Evolutionary conservation across 257 asterid genomes (phyloP), one percentile per base, ranked within the genome.

Genomic region (Solanum virginianum): DNA sequence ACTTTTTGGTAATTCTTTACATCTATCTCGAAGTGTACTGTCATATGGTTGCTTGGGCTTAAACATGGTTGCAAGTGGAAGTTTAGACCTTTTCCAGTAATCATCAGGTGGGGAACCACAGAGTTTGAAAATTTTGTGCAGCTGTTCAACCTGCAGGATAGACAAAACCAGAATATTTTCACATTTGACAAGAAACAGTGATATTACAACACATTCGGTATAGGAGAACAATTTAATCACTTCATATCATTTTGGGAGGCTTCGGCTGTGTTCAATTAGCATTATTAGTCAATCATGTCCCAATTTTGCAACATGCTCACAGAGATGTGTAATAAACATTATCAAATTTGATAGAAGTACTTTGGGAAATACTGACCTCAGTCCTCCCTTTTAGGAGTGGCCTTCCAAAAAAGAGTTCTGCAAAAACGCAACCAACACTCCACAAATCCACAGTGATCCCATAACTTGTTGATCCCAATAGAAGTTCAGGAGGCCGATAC

Each of bases 401-500:
- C 85, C 97, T 91, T 41, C 99, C 98, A 15, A 92, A 70, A 63
- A 95, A 95, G 53, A 97, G 93, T 77, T 97, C 99, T 7, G 98
- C 98, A 82, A 97, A 95, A 54, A 97, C 97, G 80, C 99, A 97
- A 29, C 99, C 99, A 3, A 89, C 93, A 81, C 99, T 97, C 99
- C 99, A 97, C 26, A 97, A 26, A 87, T 97, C 99, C 59, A 97
- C 94, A 2, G 93, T 92, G 60, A 88, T 90, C n/a, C 94, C 95
- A 43, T 97, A 97, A 82, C 85, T 87, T 10, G 98, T 95, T 2
- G 98, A 89, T 18, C 99, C 99, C 86, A 97, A 24, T 43, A 97
- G 91, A 80, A 97, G 98, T 81, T 97, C 99, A 16, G 99, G 99
- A 2, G 99, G 98, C 10, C 98, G 97, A 87, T 95, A 97, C 99